Percentiles rank a stretch among this genome's conserved stretches.
Evolutionary conservation across 257 asterid genomes (phyloP).

Genomic region (Scutellaria galericulata): DNA sequence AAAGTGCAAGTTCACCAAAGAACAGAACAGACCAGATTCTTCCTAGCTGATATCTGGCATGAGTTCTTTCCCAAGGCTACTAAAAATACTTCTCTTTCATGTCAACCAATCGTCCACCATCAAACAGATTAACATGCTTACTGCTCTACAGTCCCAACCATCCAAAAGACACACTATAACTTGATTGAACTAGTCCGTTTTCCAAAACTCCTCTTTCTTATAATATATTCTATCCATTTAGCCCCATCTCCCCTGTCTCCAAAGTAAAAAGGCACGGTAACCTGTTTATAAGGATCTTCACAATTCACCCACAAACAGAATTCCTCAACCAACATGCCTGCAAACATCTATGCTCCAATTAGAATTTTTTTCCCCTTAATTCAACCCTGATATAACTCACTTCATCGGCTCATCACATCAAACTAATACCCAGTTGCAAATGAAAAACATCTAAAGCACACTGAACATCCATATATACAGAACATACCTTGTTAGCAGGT

Average conservation of each 20-base stretch:
- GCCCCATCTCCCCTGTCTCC: background rate
- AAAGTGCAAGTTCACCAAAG: constrained; percentile 26
- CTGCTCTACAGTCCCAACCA: constrained; percentile 11
- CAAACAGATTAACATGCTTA: constrained; percentile 16
- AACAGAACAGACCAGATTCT: constrained; percentile 2
- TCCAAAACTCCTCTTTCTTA: constrained; percentile 2
- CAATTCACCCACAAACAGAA: constrained; percentile 11
- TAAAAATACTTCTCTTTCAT: background rate
- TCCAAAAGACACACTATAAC: constrained; percentile 11
- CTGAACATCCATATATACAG: constrained; percentile 1
- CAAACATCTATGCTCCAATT: constrained; percentile 18
- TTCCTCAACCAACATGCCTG: constrained; percentile 13
- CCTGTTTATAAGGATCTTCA: constrained; percentile 1
- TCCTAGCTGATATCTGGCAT: background rate
- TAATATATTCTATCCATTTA: constrained; percentile 6
- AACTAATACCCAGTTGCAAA: constrained; percentile 11
- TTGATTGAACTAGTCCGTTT: background rate
- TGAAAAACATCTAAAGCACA: background rate
- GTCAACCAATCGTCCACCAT: constrained; percentile 8
- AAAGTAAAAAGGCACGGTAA: constrained; percentile 9
- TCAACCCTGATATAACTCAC: constrained; percentile 24
- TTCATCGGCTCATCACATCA: background rate
- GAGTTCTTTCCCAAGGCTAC: constrained; percentile 26
- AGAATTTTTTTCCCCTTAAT: constrained; percentile 13
- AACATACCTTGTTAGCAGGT: constrained; percentile 63